Base-by-base conservation (phyloP, 345 rosid species). In the Sapria himalayana region DNA sequence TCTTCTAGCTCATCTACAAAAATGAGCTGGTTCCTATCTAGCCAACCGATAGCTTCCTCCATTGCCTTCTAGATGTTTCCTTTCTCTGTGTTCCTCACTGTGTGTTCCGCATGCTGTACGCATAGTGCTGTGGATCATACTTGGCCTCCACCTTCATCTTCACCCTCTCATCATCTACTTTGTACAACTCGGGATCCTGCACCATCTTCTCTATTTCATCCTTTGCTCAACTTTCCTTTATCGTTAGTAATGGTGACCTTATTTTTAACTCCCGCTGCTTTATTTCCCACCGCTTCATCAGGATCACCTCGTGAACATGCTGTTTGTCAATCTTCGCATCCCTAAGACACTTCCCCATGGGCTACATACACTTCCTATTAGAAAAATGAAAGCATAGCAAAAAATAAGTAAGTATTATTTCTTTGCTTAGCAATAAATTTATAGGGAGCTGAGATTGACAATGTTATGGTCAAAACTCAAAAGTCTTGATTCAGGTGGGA, bases 111-210 rank as follows among this genome's bases (percentile, higher is more conserved):
- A 66, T 66, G 46, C 51, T 58, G 37, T 66, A 62, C 0, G 62
- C 72, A 27, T 60, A 65, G 12, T 65, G 60, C 54, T 61, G 63
- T 12, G 61, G 36, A 1, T 55, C 32, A 46, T 65, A 61, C 51
- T 62, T 66, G 0, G 69, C 65, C 40, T 66, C 69, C 18, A 66
- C 69, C 22, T 46, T 66, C 55, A 55, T 66, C 60, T 66, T 66
- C 45, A 62, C 69, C 13, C 41, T 58, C 32, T 66, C 72, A 37
- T 62, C 72, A 34, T 62, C 68, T 0, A 59, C 65, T 41, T 58
- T 62, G 7, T 58, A 66, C 68, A 40, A 58, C 48, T 66, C 72
- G 9, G 72, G 67, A 0, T 62, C 72, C 29, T 58, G 52, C 14
- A 62, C 69, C 65, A 62, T 40, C 50, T 48, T 66, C 56, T 62